Conservation (phyloP, 2,329 filamentous ascomycete genomes). For the Corynespora cassiicola region DNA sequence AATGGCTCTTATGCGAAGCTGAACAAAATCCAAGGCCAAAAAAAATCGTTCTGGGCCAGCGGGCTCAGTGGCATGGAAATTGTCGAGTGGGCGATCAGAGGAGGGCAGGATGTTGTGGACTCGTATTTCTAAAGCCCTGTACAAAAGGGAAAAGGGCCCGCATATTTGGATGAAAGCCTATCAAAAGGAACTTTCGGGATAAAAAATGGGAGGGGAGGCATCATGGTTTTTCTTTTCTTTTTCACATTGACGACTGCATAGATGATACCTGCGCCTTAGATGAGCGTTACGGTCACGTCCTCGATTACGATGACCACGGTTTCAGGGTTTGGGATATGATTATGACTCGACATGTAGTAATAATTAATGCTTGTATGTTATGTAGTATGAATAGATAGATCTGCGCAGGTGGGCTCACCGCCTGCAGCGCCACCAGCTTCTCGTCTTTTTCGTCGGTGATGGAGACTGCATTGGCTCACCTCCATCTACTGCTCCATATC, state of each 20-base stretch:
- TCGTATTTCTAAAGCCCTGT: slow-evolving; percentile 32
- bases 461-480: too few species aligned
- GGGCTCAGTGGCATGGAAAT: slow-evolving; percentile 46
- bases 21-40: slow-evolving; percentile 43
- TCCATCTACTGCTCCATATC: too few species aligned
- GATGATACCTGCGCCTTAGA: slow-evolving; percentile 34
- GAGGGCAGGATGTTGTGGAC: slow-evolving; percentile 43
- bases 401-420: too few species aligned
- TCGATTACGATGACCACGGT: too few species aligned
- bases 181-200: slow-evolving; percentile 4
- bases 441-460: too few species aligned
- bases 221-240: slow-evolving; percentile 5
- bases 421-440: too few species aligned
- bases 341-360: too few species aligned
- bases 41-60: slow-evolving; percentile 46
- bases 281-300: slow-evolving; percentile 34
- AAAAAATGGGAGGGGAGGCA: slow-evolving; percentile 3
- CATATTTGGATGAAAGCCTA: slow-evolving; percentile 6
- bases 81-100: slow-evolving; percentile 44
- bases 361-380: too few species aligned
- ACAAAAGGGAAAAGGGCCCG: slow-evolving; percentile 6
- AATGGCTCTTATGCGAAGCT: slow-evolving; percentile 37
- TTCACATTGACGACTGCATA: slow-evolving; percentile 18
- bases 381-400: too few species aligned
- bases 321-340: too few species aligned